Percentiles rank a stretch among this genome's conserved stretches.
Conservation (phyloP, 2,329 filamentous ascomycete genomes). For the Alternaria incomplexa region DNA sequence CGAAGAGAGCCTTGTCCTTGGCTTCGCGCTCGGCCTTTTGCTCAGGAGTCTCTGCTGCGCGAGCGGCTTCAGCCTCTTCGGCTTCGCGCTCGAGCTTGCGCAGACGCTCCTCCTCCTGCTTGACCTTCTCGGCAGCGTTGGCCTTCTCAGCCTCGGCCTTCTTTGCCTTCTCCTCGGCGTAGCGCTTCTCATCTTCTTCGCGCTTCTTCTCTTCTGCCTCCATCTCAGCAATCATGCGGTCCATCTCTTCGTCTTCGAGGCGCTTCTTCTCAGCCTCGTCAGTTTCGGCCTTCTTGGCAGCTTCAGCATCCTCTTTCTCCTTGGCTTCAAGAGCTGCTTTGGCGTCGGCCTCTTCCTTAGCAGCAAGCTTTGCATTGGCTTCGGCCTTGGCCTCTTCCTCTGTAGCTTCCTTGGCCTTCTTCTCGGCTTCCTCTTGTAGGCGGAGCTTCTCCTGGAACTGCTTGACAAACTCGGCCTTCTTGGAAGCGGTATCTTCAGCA, state of each 20-base stretch:
- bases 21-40: constrained; percentile 50
- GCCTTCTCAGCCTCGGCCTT: constrained; percentile 66
- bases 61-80: constrained; percentile 55
- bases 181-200: constrained; percentile 73
- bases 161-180: constrained; percentile 72
- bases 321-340: constrained; percentile 39
- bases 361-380: constrained; percentile 60
- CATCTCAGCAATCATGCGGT: constrained; percentile 71
- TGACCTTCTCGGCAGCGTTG: constrained; percentile 52
- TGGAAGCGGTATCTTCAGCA: constrained; percentile 67
- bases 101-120: constrained; percentile 61
- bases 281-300: constrained; percentile 51
- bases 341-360: constrained; percentile 50
- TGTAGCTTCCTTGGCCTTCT: constrained; percentile 56
- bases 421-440: constrained; percentile 64
- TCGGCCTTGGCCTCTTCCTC: constrained; percentile 51
- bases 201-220: constrained; percentile 52
- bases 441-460: constrained; percentile 66
- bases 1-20: constrained; percentile 49
- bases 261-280: constrained; percentile 45
- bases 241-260: constrained; percentile 53
- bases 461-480: constrained; percentile 66
- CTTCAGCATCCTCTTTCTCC: constrained; percentile 39
- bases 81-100: constrained; percentile 57
- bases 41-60: constrained; percentile 50